Base-by-base conservation (phyloP, 2,329 filamentous ascomycete genomes). In the Penicillium sp. region DNA sequence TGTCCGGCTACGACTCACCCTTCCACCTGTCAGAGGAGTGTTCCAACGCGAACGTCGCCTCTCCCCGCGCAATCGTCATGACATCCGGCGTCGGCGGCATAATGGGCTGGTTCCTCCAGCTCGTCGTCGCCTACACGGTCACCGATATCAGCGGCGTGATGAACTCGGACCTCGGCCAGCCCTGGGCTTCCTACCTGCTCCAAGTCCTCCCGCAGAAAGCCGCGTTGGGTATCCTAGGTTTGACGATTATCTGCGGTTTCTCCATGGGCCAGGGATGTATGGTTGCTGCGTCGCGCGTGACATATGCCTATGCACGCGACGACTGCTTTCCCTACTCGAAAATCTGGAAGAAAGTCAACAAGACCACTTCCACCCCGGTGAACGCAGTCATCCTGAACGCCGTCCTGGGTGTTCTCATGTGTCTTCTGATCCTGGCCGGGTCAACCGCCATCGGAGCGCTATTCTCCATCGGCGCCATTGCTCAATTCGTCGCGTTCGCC, bases 11-110 rank as follows among this genome's bases (percentile, higher is more conserved):
- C 64, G 85, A 88, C 67, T 79, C 79, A 0, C 82, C 86, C 0
- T 89, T 89, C 67, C 87, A 90, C 70, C 70, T 90, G n/a, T 80
- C 83, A 3, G 87, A 90, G 64, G 87, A 90, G 69, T 90, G 87
- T 69, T 85, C 83, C 53, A 90, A 90, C 60, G 87, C 87, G 25
- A 84, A 81, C 58, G 72, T 89, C 41, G 86, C 87, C 27, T 81
- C 85, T 9, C 87, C 87, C 0, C 81, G 87, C 11, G 87, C 87
- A 7, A 90, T 90, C 46, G 81, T 89, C 33, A 74, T 89, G 64
- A 90, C 87, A 0, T 84, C 84, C 1, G 81, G 74, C 1, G 75
- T 85, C 2, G 87, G 87, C 5, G 86, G 86, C 1, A 55, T 86
- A 2, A 77, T 87, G 55, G 87, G 87, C 41, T 90, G 86, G 83